A percentile compares a stretch with the other conserved stretches of the same genome.
phyloP scores from a whole-genome alignment of 192 early-diverging fungal genomes.

The Linnemannia zychae region DNA sequence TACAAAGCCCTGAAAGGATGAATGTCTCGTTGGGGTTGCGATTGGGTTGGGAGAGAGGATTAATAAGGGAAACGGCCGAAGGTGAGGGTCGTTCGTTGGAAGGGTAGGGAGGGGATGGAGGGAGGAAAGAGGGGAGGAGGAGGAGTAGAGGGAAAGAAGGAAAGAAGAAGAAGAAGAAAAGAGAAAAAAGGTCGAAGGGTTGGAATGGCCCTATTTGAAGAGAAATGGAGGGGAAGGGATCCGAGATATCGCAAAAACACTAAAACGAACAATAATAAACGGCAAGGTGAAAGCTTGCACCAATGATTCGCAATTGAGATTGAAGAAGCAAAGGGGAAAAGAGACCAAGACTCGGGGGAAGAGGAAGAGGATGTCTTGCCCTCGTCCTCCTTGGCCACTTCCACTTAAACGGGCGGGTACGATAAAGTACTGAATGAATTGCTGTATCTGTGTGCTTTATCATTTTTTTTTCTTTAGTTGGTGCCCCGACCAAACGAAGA shows the following conservation, averaged over 20 bases:
- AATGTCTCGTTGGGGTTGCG: slow-evolving; percentile 3
- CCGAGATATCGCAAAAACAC: background rate
- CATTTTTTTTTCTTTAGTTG: background rate
- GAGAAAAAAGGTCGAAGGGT: background rate
- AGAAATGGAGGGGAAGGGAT: background rate
- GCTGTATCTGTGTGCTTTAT: background rate
- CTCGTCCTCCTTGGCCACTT: too few species aligned
- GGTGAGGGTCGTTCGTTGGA: background rate
- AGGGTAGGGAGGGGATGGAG: slow-evolving; percentile 9
- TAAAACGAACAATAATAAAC: background rate
- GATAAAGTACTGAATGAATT: background rate
- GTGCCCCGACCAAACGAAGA: background rate
- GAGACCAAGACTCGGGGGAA: background rate
- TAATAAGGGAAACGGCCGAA: background rate
- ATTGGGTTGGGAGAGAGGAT: background rate
- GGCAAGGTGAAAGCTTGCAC: background rate
- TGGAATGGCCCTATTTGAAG: background rate
- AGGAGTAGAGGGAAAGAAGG: background rate
- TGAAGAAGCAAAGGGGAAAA: background rate
- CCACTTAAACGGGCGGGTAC: background rate
- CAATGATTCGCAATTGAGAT: slow-evolving; percentile 18
- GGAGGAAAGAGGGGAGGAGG: background rate
- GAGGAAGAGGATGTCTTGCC: background rate
- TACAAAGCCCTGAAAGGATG: background rate
- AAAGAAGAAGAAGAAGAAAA: background rate